Base-by-base conservation (phyloP, 352 stramenopile genomes). In the Phytophthora palmivora region DNA sequence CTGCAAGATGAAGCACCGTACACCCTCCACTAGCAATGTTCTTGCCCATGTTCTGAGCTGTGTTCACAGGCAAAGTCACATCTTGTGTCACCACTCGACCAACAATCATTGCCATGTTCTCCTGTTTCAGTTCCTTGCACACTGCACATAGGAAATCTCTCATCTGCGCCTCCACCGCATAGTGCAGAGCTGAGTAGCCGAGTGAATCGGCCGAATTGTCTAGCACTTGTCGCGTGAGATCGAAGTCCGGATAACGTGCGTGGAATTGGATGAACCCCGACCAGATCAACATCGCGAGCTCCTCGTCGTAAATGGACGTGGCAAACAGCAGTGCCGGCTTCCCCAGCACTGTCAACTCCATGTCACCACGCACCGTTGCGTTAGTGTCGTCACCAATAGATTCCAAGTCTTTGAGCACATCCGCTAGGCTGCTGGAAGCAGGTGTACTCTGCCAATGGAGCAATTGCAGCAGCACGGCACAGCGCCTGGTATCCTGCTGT, bases 301-400 rank as follows among this genome's bases (percentile, higher is more conserved):
- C 79, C 56, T 95, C 87, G 59, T 95, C 87, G 58, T 95, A 95
- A 49, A 95, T 89, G 38, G 87, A 92, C 6, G 87, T 74, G 30
- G 85, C 83, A 46, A 94, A 95, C 15, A 92, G 63, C 28, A 95
- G 71, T 44, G 83, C 81, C 0, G 83, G 83, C 58, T 95, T 92
- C 18, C 87, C 87, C 78, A 95, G 81, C 21, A 87, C 86, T 11
- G 75, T 71, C 22, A 93, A 58, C 57, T 87, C 24, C 68, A 73
- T 73, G 32, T 76, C 67, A 34, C 51, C 18, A 8, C 58, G 51
- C 11, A 76, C 56, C 11, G 28, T 16, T 3, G 33, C 24, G 4
- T 56, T 24, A 8, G 22, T 26, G 12, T 65, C 60, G 16, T 73
- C 59, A 14, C 19, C 51, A 16, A 10, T 58, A 5, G 42, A 41